A percentile compares a stretch with the other conserved stretches of the same genome.
These are phyloP conservation scores for Allantophomopsis lycopodina DNA, from an alignment of 2,329 filamentous ascomycete genomes.

Conservation along the genomic window DNA sequence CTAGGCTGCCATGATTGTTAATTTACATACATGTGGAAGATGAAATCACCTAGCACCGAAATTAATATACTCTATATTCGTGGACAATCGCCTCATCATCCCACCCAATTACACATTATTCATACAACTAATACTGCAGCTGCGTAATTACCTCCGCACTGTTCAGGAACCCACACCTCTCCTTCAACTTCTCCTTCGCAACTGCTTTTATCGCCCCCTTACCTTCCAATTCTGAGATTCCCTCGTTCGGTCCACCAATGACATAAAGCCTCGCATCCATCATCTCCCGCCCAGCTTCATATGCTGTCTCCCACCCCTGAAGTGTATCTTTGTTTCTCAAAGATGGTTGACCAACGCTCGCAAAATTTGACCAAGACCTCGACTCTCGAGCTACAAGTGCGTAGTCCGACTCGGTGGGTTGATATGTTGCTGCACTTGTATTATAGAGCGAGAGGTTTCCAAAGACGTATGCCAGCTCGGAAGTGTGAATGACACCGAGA, in stretches of 20 bases:
- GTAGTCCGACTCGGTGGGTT: conserved; percentile 24
- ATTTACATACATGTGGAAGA: no score
- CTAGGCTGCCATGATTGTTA: no score
- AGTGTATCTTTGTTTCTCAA: conserved; percentile 22
- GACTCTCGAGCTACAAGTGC: conserved; percentile 24
- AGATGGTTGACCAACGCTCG: conserved; percentile 22
- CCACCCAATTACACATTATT: no score
- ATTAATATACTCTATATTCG: no score
- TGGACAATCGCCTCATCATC: no score
- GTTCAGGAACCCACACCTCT: conserved; percentile 1
- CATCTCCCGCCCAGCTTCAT: not conserved
- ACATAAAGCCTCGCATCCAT: not conserved
- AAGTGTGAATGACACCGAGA: conserved; percentile 33
- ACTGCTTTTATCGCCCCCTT: not conserved
- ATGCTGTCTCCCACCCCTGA: not conserved
- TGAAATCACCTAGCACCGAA: no score
- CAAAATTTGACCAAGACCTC: conserved; percentile 33
- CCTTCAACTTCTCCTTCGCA: not conserved
- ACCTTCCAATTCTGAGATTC: not conserved
- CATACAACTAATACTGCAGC: not conserved
- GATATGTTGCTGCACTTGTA: conserved; percentile 17
- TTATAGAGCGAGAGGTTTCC: conserved; percentile 31
- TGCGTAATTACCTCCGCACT: not conserved
- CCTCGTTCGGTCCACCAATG: not conserved
- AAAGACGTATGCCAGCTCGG: conserved; percentile 38